Evolutionary conservation across 768 basidiomycete species (phyloP), one percentile per base, ranked within the genome.

Genomic region (Pleurotus giganteus): DNA sequence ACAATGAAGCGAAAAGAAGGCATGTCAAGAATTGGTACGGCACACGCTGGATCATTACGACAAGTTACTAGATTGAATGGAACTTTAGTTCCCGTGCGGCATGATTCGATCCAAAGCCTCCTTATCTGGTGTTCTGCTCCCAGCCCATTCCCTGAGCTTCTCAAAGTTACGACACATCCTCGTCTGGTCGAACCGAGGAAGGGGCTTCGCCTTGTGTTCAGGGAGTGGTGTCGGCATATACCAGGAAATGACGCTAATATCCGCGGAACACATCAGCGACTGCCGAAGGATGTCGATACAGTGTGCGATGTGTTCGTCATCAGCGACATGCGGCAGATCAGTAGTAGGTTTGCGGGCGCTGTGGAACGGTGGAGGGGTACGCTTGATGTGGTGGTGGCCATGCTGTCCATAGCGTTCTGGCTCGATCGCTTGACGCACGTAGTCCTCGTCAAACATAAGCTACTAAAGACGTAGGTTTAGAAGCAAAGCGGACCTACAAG

Each of bases 231-330:
- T 31, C 11, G 47, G 47, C 47, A 49, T 49, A 23, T 59, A 52
- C 65, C 65, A 66, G 1, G 65, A 58, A 13, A 58, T 55, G 27
- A 58, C 32, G 12, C 58, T 54, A 17, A 66, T 53, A 54, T 65
- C 64, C 23, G 55, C 60, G 11, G 49, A 57, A 41, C 63, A 55
- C 63, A 63, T 61, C 27, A 65, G 53, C n/a, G 58, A 53, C 28
- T 63, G 57, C n/a, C 64, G 58, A 39, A 65, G 57, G 28, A 39
- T 53, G 41, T 62, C 59, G 21, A 65, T 54, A 37, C 64, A 65
- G 43, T 65, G 64, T 8, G 42, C 26, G 31, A 63, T 32, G 56
- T 65, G 64, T 12, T 60, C 51, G 17, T 31, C 23, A 19, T 50
- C 51, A 13, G 43, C 9, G 24, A 50, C 55, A 51, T 57, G 23